These are phyloP conservation scores for Kluyveromyces starmeri DNA, from an alignment of 805 yeast genomes.

Conservation along the genomic window DNA sequence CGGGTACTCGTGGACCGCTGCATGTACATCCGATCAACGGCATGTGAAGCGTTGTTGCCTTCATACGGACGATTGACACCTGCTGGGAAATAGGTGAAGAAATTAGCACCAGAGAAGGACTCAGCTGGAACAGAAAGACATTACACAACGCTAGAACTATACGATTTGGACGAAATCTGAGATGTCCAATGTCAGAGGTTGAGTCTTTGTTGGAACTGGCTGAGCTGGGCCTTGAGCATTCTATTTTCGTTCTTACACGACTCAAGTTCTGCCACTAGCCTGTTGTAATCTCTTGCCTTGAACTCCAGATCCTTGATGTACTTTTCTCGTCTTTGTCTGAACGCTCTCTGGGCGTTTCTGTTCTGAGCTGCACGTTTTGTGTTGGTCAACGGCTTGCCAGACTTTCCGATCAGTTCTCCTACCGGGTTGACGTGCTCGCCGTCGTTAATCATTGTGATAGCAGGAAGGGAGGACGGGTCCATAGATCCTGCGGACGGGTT, in stretches of 20 bases:
- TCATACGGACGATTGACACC: too few relatives aligned
- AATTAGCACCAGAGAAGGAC: too few relatives aligned
- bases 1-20: too few relatives aligned
- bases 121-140: too few relatives aligned
- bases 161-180: too few relatives aligned
- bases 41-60: too few relatives aligned
- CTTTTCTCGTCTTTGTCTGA: slow-evolving; percentile 74
- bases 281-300: slow-evolving; percentile 54
- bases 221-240: slow-evolving; percentile 7
- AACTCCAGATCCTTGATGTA: slow-evolving; percentile 73
- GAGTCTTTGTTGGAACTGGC: slow-evolving; percentile 8
- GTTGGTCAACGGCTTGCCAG: slow-evolving; percentile 27
- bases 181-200: slow-evolving; percentile 2
- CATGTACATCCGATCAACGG: too few relatives aligned
- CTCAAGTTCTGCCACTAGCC: slow-evolving; percentile 56
- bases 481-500: not conserved
- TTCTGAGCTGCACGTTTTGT: slow-evolving; percentile 89
- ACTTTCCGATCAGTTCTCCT: slow-evolving; percentile 20
- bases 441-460: slow-evolving; percentile 6
- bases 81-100: too few relatives aligned
- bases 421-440: slow-evolving; percentile 15
- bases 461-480: slow-evolving; percentile 2
- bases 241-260: slow-evolving; percentile 58
- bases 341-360: slow-evolving; percentile 86
- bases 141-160: too few relatives aligned